Conservation (phyloP, 2,329 filamentous ascomycete genomes). For the Penicillium sp. region DNA sequence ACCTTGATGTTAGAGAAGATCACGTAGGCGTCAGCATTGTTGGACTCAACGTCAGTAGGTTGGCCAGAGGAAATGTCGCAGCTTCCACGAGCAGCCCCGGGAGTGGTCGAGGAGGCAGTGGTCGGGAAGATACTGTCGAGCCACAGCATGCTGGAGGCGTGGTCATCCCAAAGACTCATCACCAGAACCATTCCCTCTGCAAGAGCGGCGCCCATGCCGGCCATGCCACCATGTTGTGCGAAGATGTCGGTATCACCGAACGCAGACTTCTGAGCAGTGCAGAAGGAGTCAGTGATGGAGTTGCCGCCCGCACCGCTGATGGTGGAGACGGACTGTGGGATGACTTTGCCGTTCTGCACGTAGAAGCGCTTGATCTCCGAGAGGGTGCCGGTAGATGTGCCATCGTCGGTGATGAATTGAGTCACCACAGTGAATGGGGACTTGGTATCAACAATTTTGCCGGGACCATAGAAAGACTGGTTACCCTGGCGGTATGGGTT, state of each 20-base stretch:
- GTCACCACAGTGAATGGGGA: conserved; percentile 62
- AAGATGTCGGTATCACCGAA: conserved; percentile 56
- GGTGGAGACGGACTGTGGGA: conserved; percentile 51
- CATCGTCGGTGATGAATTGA: conserved; percentile 57
- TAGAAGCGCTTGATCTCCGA: conserved; percentile 62
- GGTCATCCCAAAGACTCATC: conserved; percentile 60
- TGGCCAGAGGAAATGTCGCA: conserved; percentile 52
- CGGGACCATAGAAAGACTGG: conserved; percentile 59
- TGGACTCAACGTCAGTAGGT: conserved; percentile 50
- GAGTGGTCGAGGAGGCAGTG: conserved; percentile 38
- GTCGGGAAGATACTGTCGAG: conserved; percentile 64
- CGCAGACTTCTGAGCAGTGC: conserved; percentile 52
- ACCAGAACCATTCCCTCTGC: conserved; percentile 56
- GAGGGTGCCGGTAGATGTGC: conserved; percentile 51
- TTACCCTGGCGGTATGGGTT: conserved; percentile 65
- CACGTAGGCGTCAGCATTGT: conserved; percentile 48
- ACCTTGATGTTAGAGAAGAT: conserved; percentile 59
- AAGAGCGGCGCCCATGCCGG: conserved; percentile 16
- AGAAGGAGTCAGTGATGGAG: conserved; percentile 56
- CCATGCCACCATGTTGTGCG: conserved; percentile 52
- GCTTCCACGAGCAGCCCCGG: conserved; percentile 53
- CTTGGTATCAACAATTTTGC: conserved; percentile 56
- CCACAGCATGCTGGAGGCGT: conserved; percentile 68
- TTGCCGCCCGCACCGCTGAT: conserved; percentile 49
- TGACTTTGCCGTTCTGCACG: conserved; percentile 58